phyloP scores from a whole-genome alignment of 2,329 filamentous ascomycete species.

The Cyphellophora europaea region DNA sequence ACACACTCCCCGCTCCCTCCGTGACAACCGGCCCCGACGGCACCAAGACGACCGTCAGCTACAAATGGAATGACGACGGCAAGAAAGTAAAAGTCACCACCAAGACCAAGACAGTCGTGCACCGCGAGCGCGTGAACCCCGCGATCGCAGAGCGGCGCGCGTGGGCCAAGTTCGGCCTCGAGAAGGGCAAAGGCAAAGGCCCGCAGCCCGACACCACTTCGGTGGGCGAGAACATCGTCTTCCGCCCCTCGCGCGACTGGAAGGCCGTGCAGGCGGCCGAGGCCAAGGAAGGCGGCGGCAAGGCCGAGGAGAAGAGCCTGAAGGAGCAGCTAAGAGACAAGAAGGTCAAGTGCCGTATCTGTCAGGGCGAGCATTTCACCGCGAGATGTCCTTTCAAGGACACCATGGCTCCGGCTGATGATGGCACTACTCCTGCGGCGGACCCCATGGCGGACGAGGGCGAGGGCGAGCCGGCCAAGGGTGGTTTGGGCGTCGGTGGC shows the following conservation, averaged over 20 bases:
- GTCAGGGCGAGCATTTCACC: conserved; percentile 97
- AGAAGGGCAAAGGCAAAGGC: conserved; percentile 73
- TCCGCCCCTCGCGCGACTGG: conserved; percentile 89
- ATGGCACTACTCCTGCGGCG: conserved; percentile 25
- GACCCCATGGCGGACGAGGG: conserved; percentile 31
- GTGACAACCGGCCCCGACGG: conserved; percentile 97
- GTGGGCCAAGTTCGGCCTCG: conserved; percentile 87
- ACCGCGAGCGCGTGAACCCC: conserved; percentile 91
- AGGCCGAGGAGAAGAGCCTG: conserved; percentile 59
- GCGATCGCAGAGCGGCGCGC: conserved; percentile 88
- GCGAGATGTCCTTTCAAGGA: conserved; percentile 99
- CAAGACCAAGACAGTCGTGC: conserved; percentile 82
- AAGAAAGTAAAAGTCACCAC: conserved; percentile 97
- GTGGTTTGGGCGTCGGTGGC: conserved; percentile 54
- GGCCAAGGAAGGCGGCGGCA: conserved; percentile 30
- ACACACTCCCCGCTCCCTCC: conserved; percentile 73
- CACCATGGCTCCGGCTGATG: conserved; percentile 72
- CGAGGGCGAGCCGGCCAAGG: conserved; percentile 37
- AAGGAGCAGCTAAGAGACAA: conserved; percentile 80
- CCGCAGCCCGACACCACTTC: conserved; percentile 84
- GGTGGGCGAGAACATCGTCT: conserved; percentile 96
- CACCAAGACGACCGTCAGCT: conserved; percentile 89
- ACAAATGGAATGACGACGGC: conserved; percentile 81
- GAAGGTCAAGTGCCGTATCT: conserved; percentile 99
- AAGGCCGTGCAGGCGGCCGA: conserved; percentile 80